Percentiles rank a stretch among this genome's conserved stretches.
These are phyloP conservation scores for Orbilia blumenaviensis DNA, from an alignment of 2,329 filamentous ascomycete species.

Conservation along the genomic window DNA sequence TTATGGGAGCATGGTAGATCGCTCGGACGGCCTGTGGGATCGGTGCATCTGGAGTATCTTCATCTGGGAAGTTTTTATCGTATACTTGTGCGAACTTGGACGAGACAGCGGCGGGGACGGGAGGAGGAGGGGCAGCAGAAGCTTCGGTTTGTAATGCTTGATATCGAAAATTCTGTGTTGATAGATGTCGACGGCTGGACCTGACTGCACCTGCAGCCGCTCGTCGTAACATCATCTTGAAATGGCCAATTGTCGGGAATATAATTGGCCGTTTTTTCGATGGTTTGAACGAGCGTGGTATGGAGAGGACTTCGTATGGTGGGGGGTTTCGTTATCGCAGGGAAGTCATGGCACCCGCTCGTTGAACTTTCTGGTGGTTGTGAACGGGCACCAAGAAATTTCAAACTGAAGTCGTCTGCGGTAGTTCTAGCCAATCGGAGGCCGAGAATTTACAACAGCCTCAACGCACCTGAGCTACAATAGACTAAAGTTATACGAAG, in stretches of 20 bases:
- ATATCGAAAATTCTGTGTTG: slow-evolving; percentile 37
- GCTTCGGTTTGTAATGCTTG: slow-evolving; percentile 7
- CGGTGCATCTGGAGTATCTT: slow-evolving; percentile 62
- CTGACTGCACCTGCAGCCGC: slow-evolving; percentile 40
- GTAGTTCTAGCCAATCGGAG: slow-evolving; percentile 43
- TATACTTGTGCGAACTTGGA: slow-evolving; percentile 33
- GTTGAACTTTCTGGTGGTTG: slow-evolving; percentile 12
- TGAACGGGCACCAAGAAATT: slow-evolving; percentile 33
- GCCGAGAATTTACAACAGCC: slow-evolving; percentile 17
- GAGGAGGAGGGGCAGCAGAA: background rate
- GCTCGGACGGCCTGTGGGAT: slow-evolving; percentile 84
- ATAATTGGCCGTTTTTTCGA: slow-evolving; percentile 20
- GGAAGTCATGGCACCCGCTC: slow-evolving; percentile 24
- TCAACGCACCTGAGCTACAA: slow-evolving; percentile 18
- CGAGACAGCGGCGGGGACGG: background rate
- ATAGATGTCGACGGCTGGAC: slow-evolving; percentile 33
- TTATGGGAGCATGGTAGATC: slow-evolving; percentile 83
- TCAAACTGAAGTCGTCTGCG: slow-evolving; percentile 11
- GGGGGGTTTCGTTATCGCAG: slow-evolving; percentile 32
- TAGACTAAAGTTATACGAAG: too few relatives aligned
- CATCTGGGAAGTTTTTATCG: slow-evolving; percentile 31
- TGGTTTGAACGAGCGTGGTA: slow-evolving; percentile 23
- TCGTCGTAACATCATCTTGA: slow-evolving; percentile 45
- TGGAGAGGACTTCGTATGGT: background rate
- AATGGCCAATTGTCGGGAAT: slow-evolving; percentile 4